phyloP scores from a whole-genome alignment of 148 eudicot genomes.

The Agrostemma githago region DNA sequence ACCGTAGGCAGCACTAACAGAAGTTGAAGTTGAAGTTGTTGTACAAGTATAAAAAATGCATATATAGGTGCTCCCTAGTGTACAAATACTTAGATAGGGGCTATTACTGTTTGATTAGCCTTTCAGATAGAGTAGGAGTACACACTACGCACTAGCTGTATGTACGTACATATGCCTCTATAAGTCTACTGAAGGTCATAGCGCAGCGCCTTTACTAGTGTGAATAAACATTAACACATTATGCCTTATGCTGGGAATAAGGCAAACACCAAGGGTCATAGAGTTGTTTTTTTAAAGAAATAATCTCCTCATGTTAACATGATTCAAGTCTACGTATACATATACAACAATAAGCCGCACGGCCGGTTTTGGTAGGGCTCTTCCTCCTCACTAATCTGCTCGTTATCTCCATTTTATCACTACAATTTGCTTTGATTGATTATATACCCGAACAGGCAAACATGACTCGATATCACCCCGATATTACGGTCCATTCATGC shows the following conservation, averaged over 20 bases:
- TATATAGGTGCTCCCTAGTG: not conserved
- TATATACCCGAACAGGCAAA: not conserved
- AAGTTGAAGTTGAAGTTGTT: not conserved
- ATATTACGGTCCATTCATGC: not conserved
- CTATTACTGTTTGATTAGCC: not conserved
- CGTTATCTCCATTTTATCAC: not conserved
- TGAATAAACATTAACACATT: constrained; percentile 4
- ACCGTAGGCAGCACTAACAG: not conserved
- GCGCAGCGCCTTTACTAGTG: not conserved
- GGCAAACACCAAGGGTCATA: constrained; percentile 10
- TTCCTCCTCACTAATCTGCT: not conserved
- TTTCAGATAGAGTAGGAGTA: not conserved
- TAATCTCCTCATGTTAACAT: constrained; percentile 24
- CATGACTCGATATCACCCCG: constrained; percentile 10
- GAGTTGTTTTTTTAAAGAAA: constrained; percentile 3
- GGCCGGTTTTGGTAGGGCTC: constrained; percentile 18
- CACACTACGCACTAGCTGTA: no score
- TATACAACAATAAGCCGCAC: constrained; percentile 16
- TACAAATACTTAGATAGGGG: not conserved
- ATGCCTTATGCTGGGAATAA: constrained; percentile 7
- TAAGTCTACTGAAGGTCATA: constrained; percentile 12
- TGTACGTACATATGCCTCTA: constrained; percentile 1
- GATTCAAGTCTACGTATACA: constrained; percentile 5
- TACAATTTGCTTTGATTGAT: constrained; percentile 1
- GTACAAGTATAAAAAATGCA: not conserved